Percentiles rank a stretch among this genome's conserved stretches.
These are phyloP conservation scores for Vigna angularis DNA, from an alignment of 306 rosid species.

Conservation along the genomic window DNA sequence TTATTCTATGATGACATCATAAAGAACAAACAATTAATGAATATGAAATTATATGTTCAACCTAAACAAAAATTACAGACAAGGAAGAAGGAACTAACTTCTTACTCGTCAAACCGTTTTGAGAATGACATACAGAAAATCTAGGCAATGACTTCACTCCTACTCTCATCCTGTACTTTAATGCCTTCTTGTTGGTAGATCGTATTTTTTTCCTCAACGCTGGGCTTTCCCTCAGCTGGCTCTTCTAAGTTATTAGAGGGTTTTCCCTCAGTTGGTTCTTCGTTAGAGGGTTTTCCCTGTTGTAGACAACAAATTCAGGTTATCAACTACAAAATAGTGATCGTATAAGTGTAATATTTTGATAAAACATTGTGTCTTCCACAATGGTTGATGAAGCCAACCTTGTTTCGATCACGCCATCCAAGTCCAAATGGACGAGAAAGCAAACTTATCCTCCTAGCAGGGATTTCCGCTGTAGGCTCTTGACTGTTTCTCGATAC, in stretches of 20 bases:
- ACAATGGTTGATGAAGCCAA: conserved; percentile 49
- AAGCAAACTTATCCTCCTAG: conserved; percentile 77
- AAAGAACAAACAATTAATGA: conserved; percentile 85
- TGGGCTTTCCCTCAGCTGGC: conserved; percentile 55
- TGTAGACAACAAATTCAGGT: conserved; percentile 42
- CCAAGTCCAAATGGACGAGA: conserved; percentile 96
- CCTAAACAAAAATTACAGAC: conserved; percentile 53
- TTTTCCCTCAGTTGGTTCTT: conserved; percentile 75
- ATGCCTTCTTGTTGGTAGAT: conserved; percentile 48
- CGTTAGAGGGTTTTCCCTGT: conserved; percentile 67
- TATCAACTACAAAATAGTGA: conserved; percentile 29
- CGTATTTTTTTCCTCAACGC: conserved; percentile 52
- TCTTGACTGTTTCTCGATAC: conserved; percentile 67
- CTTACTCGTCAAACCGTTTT: conserved; percentile 45
- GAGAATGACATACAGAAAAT: conserved; percentile 19
- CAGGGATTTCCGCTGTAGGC: conserved; percentile 61
- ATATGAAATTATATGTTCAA: conserved; percentile 48
- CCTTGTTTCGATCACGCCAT: conserved; percentile 96
- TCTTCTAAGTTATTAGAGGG: conserved; percentile 56
- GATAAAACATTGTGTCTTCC: not conserved
- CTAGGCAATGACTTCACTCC: conserved; percentile 42
- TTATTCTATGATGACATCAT: conserved; percentile 49
- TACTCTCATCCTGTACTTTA: conserved; percentile 59
- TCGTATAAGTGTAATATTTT: not conserved
- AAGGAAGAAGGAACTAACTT: conserved; percentile 41